These are phyloP conservation scores for Isoetes taiwanensis DNA, from an alignment of 75 land plant species.

Conservation along the genomic window DNA sequence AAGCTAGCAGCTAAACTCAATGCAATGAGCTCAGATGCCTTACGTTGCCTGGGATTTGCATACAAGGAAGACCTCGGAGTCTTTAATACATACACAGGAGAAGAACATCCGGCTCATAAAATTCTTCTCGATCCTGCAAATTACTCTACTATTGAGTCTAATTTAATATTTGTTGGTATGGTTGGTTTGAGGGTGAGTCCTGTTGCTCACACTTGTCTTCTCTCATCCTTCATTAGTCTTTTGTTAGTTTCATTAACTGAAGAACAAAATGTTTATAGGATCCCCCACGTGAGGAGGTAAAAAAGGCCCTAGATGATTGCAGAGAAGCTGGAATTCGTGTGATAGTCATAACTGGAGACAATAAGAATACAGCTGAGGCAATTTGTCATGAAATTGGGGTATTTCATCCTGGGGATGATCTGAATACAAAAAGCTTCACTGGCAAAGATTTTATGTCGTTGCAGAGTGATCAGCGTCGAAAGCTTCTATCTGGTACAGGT, in stretches of 20 bases:
- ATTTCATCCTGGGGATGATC: neutral
- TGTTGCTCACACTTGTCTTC: neutral
- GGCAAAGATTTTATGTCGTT: neutral
- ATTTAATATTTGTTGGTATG: neutral
- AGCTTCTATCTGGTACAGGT: neutral
- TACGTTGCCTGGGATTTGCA: conserved; percentile 5
- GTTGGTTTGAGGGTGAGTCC: conserved; percentile 1
- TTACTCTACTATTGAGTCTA: neutral
- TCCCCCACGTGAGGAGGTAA: conserved; percentile 5
- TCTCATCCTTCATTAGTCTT: neutral
- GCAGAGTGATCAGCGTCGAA: neutral
- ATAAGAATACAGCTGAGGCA: conserved; percentile 4
- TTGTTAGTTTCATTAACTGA: neutral
- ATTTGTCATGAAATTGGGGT: conserved; percentile 1
- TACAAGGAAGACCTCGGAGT: neutral
- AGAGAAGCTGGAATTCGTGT: conserved; percentile 4
- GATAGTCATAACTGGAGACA: conserved; percentile 1
- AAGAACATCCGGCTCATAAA: neutral
- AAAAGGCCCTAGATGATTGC: neutral
- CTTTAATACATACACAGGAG: neutral
- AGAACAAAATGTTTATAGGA: neutral
- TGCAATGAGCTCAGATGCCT: conserved; percentile 1
- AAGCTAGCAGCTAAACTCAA: neutral
- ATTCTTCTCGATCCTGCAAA: conserved; percentile 1
- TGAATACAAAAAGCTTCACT: neutral